These are phyloP conservation scores for Dioszegia hungarica DNA, from an alignment of 768 basidiomycete species.

Conservation along the genomic window DNA sequence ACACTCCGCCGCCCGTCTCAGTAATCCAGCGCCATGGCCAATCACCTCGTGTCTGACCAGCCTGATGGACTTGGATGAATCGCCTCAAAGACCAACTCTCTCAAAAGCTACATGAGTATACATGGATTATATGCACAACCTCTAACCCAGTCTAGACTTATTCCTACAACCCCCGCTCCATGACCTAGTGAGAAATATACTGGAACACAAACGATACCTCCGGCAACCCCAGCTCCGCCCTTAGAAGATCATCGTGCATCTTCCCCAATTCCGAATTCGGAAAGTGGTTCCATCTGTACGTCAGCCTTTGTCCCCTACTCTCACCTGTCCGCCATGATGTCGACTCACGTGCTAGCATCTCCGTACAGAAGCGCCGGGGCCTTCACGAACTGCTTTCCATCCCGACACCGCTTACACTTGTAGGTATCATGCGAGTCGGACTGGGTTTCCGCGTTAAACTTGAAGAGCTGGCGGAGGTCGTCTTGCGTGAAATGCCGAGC, in stretches of 20 bases:
- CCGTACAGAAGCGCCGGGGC: slow-evolving; percentile 84
- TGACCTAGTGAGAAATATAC: slow-evolving; percentile 53
- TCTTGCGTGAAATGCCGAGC: slow-evolving; percentile 93
- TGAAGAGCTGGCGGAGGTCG: slow-evolving; percentile 80
- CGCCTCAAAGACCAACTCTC: too few relatives aligned
- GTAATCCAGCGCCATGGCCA: too few relatives aligned
- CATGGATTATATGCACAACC: not conserved
- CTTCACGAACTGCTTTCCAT: slow-evolving; percentile 78
- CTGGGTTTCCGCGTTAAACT: slow-evolving; percentile 76
- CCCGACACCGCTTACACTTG: slow-evolving; percentile 67
- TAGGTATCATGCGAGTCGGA: slow-evolving; percentile 98
- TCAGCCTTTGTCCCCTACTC: slow-evolving; percentile 2
- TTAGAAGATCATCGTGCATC: slow-evolving; percentile 90
- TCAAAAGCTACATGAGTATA: too few relatives aligned
- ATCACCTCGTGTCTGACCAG: too few relatives aligned
- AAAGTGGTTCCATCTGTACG: slow-evolving; percentile 89
- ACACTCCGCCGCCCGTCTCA: too few relatives aligned
- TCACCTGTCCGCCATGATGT: too few relatives aligned
- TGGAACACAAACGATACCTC: slow-evolving; percentile 96
- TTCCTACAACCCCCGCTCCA: not conserved
- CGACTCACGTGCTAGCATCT: slow-evolving; percentile 89
- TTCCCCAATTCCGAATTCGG: slow-evolving; percentile 78
- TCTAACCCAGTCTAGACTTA: too few relatives aligned
- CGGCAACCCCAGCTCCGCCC: slow-evolving; percentile 75
- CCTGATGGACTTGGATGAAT: too few relatives aligned